Percentiles rank a stretch among this genome's conserved stretches.
phyloP scores from a whole-genome alignment of 805 yeast genomes.

The Metschnikowia vanudenii region DNA sequence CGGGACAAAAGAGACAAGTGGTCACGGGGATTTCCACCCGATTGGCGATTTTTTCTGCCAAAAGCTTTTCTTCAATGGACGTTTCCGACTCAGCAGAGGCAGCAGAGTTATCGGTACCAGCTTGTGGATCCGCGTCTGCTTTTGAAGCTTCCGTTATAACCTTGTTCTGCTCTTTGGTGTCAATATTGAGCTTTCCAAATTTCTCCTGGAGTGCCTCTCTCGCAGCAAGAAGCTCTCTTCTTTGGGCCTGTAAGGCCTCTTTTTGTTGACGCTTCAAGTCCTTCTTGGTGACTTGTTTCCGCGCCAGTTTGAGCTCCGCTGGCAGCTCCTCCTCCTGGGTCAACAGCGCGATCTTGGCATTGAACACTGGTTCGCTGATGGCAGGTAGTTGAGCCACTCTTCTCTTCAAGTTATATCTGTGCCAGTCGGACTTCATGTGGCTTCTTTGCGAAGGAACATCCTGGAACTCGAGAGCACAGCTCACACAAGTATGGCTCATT shows the following conservation, averaged over 20 bases:
- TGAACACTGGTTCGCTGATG: conserved; percentile 25
- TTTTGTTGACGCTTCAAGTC: conserved; percentile 50
- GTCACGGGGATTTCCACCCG: conserved; percentile 48
- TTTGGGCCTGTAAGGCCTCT: conserved; percentile 49
- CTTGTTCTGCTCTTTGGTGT: not conserved
- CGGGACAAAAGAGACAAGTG: conserved; percentile 51
- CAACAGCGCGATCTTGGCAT: conserved; percentile 23
- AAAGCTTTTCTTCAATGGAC: conserved; percentile 39
- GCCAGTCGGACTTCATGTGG: conserved; percentile 49
- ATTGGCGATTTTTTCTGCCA: conserved; percentile 45
- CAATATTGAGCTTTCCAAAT: conserved; percentile 1
- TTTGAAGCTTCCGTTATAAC: not conserved
- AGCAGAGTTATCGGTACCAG: not conserved
- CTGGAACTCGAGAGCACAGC: conserved; percentile 40
- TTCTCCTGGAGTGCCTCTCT: conserved; percentile 20
- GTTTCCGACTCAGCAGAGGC: conserved; percentile 19
- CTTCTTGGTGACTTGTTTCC: conserved; percentile 43
- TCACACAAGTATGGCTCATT: conserved; percentile 31
- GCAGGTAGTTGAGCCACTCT: conserved; percentile 38
- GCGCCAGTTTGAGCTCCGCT: conserved; percentile 8
- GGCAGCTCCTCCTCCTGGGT: conserved; percentile 23
- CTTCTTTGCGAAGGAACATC: conserved; percentile 39
- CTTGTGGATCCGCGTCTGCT: too few species aligned
- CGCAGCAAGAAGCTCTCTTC: conserved; percentile 40
- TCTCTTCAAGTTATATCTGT: conserved; percentile 44